A percentile compares a stretch with the other conserved stretches of the same genome.
Conservation (phyloP, 208 protist genomes). For the Leishmania aethiopica region DNA sequence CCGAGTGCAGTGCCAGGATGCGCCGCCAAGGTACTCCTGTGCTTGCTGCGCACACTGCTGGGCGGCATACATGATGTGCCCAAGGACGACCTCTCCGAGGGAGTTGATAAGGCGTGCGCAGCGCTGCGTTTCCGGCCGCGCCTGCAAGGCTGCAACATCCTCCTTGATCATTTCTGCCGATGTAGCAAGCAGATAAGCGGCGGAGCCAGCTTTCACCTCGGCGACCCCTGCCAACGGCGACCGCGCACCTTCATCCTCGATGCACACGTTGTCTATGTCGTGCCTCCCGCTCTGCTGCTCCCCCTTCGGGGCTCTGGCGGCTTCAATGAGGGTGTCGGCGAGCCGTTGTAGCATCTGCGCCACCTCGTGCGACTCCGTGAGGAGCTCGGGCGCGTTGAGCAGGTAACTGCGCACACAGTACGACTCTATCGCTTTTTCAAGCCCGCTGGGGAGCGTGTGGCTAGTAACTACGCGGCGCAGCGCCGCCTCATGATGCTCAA, state of each 20-base stretch:
- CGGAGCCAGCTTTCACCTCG: neutral
- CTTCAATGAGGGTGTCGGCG: slow-evolving; percentile 29
- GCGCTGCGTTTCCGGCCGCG: neutral
- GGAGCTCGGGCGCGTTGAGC: slow-evolving; percentile 39
- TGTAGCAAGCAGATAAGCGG: neutral
- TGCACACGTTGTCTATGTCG: neutral
- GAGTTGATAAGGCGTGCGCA: slow-evolving; percentile 36
- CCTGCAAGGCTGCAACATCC: neutral
- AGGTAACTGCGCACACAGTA: slow-evolving; percentile 65
- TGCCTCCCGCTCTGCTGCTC: neutral
- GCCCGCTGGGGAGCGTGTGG: slow-evolving; percentile 21
- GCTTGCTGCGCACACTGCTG: slow-evolving; percentile 23
- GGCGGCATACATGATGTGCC: slow-evolving; percentile 38
- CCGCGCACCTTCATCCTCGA: slow-evolving; percentile 3
- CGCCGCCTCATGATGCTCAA: slow-evolving; percentile 35
- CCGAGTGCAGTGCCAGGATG: slow-evolving; percentile 1
- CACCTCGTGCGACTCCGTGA: slow-evolving; percentile 37
- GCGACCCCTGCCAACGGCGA: neutral
- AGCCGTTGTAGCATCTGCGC: slow-evolving; percentile 34
- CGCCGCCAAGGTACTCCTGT: slow-evolving; percentile 12
- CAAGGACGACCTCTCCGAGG: slow-evolving; percentile 48
- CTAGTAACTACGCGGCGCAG: slow-evolving; percentile 31
- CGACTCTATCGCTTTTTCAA: slow-evolving; percentile 50
- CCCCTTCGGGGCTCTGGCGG: neutral
- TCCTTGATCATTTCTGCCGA: slow-evolving; percentile 14